These are phyloP conservation scores for Akanthomyces uredinophilus DNA, from an alignment of 2,329 filamentous ascomycete species.

Conservation along the genomic window DNA sequence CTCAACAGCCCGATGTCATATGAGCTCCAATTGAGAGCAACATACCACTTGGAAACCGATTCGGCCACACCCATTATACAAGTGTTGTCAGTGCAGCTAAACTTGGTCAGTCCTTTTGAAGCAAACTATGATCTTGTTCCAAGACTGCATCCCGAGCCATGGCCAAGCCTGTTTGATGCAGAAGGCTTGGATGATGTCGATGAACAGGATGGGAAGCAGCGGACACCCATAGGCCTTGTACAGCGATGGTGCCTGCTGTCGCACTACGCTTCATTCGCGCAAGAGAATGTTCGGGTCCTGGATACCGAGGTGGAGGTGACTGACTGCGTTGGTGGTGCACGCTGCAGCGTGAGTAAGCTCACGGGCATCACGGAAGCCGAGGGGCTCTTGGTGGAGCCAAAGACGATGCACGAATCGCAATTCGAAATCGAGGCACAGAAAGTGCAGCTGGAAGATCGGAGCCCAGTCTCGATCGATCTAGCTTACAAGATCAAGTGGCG, in stretches of 20 bases:
- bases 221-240: slow-evolving; percentile 54
- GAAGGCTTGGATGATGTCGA: slow-evolving; percentile 39
- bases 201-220: slow-evolving; percentile 27
- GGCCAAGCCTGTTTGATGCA: slow-evolving; percentile 80
- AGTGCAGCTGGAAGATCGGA: slow-evolving; percentile 72
- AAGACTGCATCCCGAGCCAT: slow-evolving; percentile 68
- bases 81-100: slow-evolving; percentile 61
- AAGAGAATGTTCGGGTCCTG: slow-evolving; percentile 60
- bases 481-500: slow-evolving; percentile 74
- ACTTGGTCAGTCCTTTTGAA: slow-evolving; percentile 80
- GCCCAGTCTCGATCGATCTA: slow-evolving; percentile 68
- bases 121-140: slow-evolving; percentile 85
- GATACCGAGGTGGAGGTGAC: slow-evolving; percentile 59
- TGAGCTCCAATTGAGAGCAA: slow-evolving; percentile 65
- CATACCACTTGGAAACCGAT: slow-evolving; percentile 77
- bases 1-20: slow-evolving; percentile 49
- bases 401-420: slow-evolving; percentile 64
- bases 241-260: slow-evolving; percentile 80
- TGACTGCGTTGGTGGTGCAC: slow-evolving; percentile 55
- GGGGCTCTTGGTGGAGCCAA: slow-evolving; percentile 52
- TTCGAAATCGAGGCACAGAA: slow-evolving; percentile 76
- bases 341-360: slow-evolving; percentile 45
- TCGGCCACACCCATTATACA: slow-evolving; percentile 76
- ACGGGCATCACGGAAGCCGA: slow-evolving; percentile 31
- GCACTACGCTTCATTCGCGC: slow-evolving; percentile 70